Conservation (phyloP, 2,329 filamentous ascomycete species). For the Zarea fungicola region DNA sequence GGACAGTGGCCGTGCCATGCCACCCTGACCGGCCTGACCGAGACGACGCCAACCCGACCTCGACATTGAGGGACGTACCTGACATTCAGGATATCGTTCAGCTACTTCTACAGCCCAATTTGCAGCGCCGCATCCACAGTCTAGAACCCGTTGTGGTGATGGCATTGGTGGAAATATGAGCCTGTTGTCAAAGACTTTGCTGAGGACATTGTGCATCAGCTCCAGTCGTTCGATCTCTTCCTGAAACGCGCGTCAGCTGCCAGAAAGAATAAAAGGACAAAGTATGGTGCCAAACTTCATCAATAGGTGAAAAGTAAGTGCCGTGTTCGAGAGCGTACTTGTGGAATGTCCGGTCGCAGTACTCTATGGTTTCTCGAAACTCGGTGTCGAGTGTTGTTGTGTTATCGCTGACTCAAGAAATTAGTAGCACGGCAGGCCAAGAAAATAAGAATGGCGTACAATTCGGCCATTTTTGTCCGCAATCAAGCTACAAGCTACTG, state of each 20-base stretch:
- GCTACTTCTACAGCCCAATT: constrained; percentile 68
- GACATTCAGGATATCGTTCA: constrained; percentile 55
- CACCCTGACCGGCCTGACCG: too few relatives aligned
- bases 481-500: too few relatives aligned
- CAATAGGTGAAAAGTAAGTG: constrained; percentile 63
- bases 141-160: constrained; percentile 55
- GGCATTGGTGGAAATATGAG: constrained; percentile 65
- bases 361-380: constrained; percentile 53
- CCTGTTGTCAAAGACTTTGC: constrained; percentile 58
- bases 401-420: constrained; percentile 34
- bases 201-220: constrained; percentile 58
- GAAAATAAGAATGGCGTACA: too few relatives aligned
- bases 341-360: constrained; percentile 63
- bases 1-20: too few relatives aligned
- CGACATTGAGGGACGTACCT: constrained; percentile 46
- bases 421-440: too few relatives aligned
- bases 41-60: neutral
- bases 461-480: too few relatives aligned
- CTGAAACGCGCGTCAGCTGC: constrained; percentile 33
- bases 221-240: constrained; percentile 63
- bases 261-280: constrained; percentile 11
- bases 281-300: constrained; percentile 52
- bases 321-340: constrained; percentile 59
- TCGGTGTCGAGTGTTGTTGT: constrained; percentile 51
- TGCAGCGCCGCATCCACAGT: constrained; percentile 68